Conservation (phyloP, 179 eudicot genomes). For the Drosera spatulata region DNA sequence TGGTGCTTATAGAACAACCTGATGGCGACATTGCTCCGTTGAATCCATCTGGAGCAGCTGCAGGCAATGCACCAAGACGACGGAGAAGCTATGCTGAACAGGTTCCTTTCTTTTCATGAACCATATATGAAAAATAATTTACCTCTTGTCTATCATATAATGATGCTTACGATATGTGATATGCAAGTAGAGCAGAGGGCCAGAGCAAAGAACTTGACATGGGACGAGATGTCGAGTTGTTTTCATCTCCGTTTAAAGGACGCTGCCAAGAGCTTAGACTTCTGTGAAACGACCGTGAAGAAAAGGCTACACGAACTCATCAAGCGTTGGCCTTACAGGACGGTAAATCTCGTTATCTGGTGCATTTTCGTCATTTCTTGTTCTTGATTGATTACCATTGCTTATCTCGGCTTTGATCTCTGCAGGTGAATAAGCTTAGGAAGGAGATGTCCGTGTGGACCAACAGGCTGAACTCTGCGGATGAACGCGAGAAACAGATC, state of each 20-base stretch:
- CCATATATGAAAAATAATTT: background rate
- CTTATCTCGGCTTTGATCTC: background rate
- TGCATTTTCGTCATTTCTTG: background rate
- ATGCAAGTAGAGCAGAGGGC: conserved; percentile 1
- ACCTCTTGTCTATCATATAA: background rate
- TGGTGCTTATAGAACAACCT: background rate
- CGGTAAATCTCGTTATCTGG: background rate
- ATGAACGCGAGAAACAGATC: conserved; percentile 1
- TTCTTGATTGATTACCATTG: background rate
- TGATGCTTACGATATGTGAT: background rate
- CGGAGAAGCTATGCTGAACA: conserved; percentile 9
- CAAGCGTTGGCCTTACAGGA: background rate
- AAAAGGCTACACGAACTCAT: background rate
- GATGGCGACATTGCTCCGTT: too few relatives aligned
- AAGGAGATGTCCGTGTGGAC: conserved; percentile 15
- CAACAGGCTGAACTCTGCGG: background rate
- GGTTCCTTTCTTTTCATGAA: conserved; percentile 11
- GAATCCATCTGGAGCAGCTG: conserved; percentile 4
- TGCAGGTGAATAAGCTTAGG: conserved; percentile 42
- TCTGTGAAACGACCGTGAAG: background rate
- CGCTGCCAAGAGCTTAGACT: background rate
- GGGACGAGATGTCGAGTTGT: background rate
- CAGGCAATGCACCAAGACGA: background rate
- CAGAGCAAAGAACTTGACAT: background rate
- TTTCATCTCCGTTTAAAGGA: background rate